Evolutionary conservation across 768 basidiomycete species (phyloP).

Genomic region (Tremella mesenterica): DNA sequence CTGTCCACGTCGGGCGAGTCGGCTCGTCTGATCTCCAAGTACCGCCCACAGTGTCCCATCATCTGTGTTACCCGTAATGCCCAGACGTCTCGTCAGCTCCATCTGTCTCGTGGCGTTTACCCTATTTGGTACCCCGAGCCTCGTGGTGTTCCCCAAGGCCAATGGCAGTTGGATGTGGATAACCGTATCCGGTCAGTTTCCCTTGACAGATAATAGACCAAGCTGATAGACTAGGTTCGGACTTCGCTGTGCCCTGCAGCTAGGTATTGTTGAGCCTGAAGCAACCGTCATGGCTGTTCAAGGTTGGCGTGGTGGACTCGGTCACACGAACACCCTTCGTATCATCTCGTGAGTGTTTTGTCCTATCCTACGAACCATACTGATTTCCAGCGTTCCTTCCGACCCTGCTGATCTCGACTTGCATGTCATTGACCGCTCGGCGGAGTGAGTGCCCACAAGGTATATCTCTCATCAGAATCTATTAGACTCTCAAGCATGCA

Average conservation of each 20-base stretch:
- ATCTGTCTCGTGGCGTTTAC: constrained; percentile 92
- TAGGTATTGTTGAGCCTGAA: constrained; percentile 81
- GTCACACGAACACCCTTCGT: constrained; percentile 53
- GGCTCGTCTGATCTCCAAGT: constrained; percentile 91
- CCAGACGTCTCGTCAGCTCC: constrained; percentile 91
- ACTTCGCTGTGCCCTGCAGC: constrained; percentile 66
- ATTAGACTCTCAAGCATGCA: no score
- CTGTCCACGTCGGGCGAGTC: constrained; percentile 92
- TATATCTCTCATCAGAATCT: no score
- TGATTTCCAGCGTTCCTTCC: constrained; percentile 30
- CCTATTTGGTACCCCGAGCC: constrained; percentile 95
- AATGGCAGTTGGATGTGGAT: constrained; percentile 90
- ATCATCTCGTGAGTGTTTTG: constrained; percentile 25
- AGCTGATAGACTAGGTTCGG: constrained; percentile 54
- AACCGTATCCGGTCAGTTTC: constrained; percentile 51
- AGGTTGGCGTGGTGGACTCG: constrained; percentile 98
- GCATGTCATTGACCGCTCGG: constrained; percentile 36
- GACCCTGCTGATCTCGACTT: constrained; percentile 42
- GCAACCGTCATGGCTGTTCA: constrained; percentile 89
- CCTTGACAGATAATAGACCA: not conserved
- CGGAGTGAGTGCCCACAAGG: no score
- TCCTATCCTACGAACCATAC: not conserved
- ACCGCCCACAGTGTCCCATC: constrained; percentile 85
- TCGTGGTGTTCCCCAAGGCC: constrained; percentile 72
- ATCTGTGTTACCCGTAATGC: constrained; percentile 94